phyloP scores from a whole-genome alignment of 1,139 yeast species.

The Candida tunisiensis region DNA sequence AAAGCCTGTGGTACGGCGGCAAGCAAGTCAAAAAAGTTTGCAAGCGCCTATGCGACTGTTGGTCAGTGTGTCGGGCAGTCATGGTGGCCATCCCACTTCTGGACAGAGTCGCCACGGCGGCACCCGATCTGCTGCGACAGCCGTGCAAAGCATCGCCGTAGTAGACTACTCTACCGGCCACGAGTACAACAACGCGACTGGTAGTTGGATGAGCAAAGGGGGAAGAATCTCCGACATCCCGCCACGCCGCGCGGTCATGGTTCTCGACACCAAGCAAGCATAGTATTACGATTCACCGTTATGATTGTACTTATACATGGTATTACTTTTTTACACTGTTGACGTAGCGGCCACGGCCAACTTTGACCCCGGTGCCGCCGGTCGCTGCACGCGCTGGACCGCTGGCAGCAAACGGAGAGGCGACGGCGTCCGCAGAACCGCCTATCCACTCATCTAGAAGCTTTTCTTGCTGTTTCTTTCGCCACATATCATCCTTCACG shows the following conservation, averaged over 20 bases:
- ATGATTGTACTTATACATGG: not conserved
- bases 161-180: too few relatives aligned
- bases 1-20: too few relatives aligned
- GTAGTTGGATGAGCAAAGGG: too few relatives aligned
- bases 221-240: too few relatives aligned
- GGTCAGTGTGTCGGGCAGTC: too few relatives aligned
- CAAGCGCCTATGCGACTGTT: too few relatives aligned
- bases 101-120: slow-evolving; percentile 29
- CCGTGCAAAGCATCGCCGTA: too few relatives aligned
- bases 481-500: slow-evolving; percentile 77
- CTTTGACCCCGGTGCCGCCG: slow-evolving; percentile 52
- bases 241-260: not conserved
- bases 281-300: not conserved
- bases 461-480: slow-evolving; percentile 72
- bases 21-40: too few relatives aligned
- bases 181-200: too few relatives aligned
- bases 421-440: slow-evolving; percentile 79
- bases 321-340: slow-evolving; percentile 28
- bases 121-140: not conserved
- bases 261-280: not conserved
- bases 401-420: slow-evolving; percentile 76
- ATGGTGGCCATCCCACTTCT: too few relatives aligned
- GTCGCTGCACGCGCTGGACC: slow-evolving; percentile 26
- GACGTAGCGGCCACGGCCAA: slow-evolving; percentile 70
- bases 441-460: slow-evolving; percentile 79